Conservation (phyloP, 306 rosid species). For the Lathyrus aphaca region DNA sequence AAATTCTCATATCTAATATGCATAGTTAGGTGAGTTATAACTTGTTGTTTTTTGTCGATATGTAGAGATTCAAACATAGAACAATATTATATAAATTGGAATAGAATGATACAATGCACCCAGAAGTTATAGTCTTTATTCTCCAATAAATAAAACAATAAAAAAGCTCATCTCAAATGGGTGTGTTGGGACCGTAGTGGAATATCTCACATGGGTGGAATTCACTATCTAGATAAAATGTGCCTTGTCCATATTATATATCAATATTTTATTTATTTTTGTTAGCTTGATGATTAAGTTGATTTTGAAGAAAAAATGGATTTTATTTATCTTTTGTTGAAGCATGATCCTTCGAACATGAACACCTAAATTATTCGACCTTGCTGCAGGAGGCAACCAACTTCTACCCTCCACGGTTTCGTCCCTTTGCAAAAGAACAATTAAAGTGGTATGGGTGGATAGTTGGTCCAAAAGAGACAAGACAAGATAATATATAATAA, state of each 20-base stretch:
- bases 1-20: neutral
- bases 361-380: conserved; percentile 67
- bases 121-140: conserved; percentile 42
- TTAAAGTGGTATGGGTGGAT: conserved; percentile 30
- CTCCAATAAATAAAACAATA: conserved; percentile 31
- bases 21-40: neutral
- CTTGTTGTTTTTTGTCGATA: neutral
- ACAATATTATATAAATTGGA: conserved; percentile 35
- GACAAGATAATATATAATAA: conserved; percentile 31
- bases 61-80: neutral
- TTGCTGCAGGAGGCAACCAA: conserved; percentile 76
- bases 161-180: conserved; percentile 41
- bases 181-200: conserved; percentile 63
- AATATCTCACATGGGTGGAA: conserved; percentile 60
- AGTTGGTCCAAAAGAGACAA: conserved; percentile 44
- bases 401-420: conserved; percentile 26
- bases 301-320: neutral
- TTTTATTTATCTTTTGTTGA: conserved; percentile 32
- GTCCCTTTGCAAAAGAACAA: conserved; percentile 16
- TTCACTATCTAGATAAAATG: conserved; percentile 38
- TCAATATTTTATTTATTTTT: neutral
- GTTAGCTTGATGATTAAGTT: neutral
- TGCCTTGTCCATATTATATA: conserved; percentile 43
- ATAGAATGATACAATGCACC: conserved; percentile 62
- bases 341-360: conserved; percentile 75